These are phyloP conservation scores for Glaciozyma antarctica DNA, from an alignment of 768 basidiomycete genomes.

Conservation along the genomic window DNA sequence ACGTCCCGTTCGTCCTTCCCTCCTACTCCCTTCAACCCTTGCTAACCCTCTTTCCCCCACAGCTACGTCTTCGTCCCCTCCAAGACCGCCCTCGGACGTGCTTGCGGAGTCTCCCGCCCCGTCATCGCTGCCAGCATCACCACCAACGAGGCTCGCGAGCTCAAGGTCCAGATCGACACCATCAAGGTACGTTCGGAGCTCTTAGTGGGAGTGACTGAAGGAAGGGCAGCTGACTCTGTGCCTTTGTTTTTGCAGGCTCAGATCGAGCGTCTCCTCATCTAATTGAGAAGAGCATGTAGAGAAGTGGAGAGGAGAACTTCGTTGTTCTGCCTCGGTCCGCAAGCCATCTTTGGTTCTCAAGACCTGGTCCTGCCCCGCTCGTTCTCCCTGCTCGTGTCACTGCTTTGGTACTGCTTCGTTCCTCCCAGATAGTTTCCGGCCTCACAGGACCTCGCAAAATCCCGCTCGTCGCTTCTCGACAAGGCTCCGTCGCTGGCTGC, in stretches of 20 bases:
- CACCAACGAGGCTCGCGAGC: constrained; percentile 87
- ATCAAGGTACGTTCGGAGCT: constrained; percentile 49
- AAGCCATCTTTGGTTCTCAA: background rate
- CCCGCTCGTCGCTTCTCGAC: too few relatives aligned
- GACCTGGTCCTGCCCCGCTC: background rate
- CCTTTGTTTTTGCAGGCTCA: constrained; percentile 35
- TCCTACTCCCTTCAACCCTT: constrained; percentile 6
- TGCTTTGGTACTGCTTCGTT: too few relatives aligned
- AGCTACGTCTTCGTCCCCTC: constrained; percentile 82
- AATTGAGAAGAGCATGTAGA: constrained; percentile 18
- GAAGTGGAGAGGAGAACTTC: background rate
- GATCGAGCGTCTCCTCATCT: constrained; percentile 44
- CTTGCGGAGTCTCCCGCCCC: constrained; percentile 87
- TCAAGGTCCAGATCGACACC: constrained; percentile 75
- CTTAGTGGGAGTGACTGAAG: background rate
- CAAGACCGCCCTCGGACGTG: constrained; percentile 90
- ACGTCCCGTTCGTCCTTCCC: constrained; percentile 36
- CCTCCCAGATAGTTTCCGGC: too few relatives aligned
- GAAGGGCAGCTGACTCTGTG: background rate
- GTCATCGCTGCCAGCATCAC: constrained; percentile 94
- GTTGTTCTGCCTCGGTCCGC: background rate
- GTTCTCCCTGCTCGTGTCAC: background rate
- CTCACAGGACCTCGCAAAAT: too few relatives aligned
- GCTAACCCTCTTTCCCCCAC: constrained; percentile 55
- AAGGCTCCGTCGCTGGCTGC: too few relatives aligned